phyloP scores from a whole-genome alignment of 2,329 filamentous ascomycete species.

The Penicillium expansum region DNA sequence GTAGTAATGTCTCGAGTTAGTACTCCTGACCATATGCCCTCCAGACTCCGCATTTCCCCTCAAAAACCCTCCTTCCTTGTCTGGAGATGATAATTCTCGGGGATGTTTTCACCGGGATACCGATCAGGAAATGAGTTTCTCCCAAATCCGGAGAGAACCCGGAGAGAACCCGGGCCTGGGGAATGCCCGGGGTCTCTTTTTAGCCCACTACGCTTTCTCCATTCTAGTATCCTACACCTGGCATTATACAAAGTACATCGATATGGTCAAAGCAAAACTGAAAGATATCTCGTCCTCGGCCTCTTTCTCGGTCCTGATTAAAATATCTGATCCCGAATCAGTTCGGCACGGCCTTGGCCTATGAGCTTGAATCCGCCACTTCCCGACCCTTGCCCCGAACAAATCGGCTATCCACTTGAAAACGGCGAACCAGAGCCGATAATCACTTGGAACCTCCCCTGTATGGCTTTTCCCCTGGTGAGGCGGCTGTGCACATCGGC shows the following conservation, averaged over 20 bases:
- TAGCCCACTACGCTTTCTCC: constrained; percentile 1
- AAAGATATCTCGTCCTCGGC: background rate
- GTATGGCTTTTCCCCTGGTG: constrained; percentile 15
- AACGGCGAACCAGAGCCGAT: constrained; percentile 21
- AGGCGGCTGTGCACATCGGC: constrained; percentile 19
- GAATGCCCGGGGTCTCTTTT: constrained; percentile 10
- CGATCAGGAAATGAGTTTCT: constrained; percentile 16
- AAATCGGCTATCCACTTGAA: constrained; percentile 13
- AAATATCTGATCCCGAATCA: background rate
- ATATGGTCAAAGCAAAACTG: background rate
- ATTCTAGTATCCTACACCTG: background rate
- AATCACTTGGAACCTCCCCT: constrained; percentile 11
- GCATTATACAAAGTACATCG: background rate
- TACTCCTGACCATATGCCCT: background rate
- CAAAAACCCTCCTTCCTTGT: background rate
- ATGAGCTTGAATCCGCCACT: constrained; percentile 9
- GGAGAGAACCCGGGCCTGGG: constrained; percentile 11
- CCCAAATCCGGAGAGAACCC: constrained; percentile 14
- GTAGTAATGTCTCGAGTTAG: background rate
- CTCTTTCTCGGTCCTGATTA: background rate
- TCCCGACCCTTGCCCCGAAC: constrained; percentile 6
- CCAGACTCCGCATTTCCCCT: constrained; percentile 24
- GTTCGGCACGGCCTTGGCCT: constrained; percentile 6
- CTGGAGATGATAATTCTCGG: constrained; percentile 2
- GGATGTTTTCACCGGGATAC: constrained; percentile 19